Percentiles rank a stretch among this genome's conserved stretches.
These are phyloP conservation scores for Rhizopogon vinicolor DNA, from an alignment of 768 basidiomycete genomes.

Conservation along the genomic window DNA sequence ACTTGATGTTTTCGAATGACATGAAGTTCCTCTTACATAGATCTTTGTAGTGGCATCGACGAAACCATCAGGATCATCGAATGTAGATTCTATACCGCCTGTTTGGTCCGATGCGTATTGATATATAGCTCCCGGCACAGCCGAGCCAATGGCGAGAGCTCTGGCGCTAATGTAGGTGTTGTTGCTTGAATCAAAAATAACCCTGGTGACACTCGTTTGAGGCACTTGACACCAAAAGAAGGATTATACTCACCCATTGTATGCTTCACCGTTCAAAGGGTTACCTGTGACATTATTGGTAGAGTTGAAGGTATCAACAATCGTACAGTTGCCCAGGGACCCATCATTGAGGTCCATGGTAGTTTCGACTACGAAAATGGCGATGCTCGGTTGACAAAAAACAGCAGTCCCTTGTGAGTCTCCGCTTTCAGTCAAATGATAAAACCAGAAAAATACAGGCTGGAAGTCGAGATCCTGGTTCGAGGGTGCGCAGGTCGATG, in stretches of 20 bases:
- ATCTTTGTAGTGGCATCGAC: conserved; percentile 43
- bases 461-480: conserved; percentile 34
- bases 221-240: background rate
- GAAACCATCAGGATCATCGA: conserved; percentile 47
- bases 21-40: conserved; percentile 14
- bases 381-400: conserved; percentile 54
- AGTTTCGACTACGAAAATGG: conserved; percentile 37
- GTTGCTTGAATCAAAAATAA: conserved; percentile 33
- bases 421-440: conserved; percentile 25
- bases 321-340: conserved; percentile 34
- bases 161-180: conserved; percentile 50
- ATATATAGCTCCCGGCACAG: conserved; percentile 60
- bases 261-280: conserved; percentile 41
- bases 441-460: conserved; percentile 71
- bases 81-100: conserved; percentile 39
- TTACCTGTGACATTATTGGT: conserved; percentile 50
- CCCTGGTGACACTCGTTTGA: conserved; percentile 21
- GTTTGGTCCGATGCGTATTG: conserved; percentile 40
- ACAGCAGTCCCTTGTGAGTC: conserved; percentile 42
- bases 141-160: conserved; percentile 41
- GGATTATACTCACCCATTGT: conserved; percentile 50
- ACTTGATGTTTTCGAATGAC: background rate
- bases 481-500: conserved; percentile 25
- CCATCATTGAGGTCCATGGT: conserved; percentile 40
- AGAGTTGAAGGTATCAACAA: conserved; percentile 21